phyloP scores from a whole-genome alignment of 202 grass and related monocot species.

The Dendrocalamus latiflorus region DNA sequence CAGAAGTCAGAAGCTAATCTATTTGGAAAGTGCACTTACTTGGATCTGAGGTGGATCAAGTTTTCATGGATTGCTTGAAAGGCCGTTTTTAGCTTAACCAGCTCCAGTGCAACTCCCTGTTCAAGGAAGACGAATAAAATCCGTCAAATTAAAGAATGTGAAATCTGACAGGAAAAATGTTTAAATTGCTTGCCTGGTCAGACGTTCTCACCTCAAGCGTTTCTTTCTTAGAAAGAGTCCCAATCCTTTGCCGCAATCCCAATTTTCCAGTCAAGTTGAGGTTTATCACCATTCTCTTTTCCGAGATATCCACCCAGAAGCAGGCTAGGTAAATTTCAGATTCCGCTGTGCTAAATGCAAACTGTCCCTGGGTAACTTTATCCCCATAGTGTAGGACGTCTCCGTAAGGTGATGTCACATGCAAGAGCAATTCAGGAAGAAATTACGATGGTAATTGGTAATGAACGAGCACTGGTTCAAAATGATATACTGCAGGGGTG shows the following conservation, averaged over 20 bases:
- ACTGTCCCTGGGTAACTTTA: conserved; percentile 29
- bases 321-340: conserved; percentile 41
- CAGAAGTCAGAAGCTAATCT: background rate
- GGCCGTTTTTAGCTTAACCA: conserved; percentile 40
- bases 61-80: conserved; percentile 34
- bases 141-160: background rate
- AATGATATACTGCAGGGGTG: too few relatives aligned
- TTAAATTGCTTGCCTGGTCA: background rate
- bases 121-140: background rate
- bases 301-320: conserved; percentile 28
- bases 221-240: conserved; percentile 47
- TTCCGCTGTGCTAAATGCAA: conserved; percentile 44
- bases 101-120: conserved; percentile 46
- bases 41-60: conserved; percentile 30
- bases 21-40: background rate
- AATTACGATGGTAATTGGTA: background rate
- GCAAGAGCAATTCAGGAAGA: background rate
- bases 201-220: conserved; percentile 37
- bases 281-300: conserved; percentile 4
- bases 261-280: conserved; percentile 44
- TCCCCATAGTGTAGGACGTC: conserved; percentile 27
- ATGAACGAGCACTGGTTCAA: background rate
- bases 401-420: conserved; percentile 48
- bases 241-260: conserved; percentile 48
- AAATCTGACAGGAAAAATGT: background rate